A percentile compares a stretch with the other conserved stretches of the same genome.
Conservation (phyloP, 345 rosid genomes). For the Camelina neglecta region DNA sequence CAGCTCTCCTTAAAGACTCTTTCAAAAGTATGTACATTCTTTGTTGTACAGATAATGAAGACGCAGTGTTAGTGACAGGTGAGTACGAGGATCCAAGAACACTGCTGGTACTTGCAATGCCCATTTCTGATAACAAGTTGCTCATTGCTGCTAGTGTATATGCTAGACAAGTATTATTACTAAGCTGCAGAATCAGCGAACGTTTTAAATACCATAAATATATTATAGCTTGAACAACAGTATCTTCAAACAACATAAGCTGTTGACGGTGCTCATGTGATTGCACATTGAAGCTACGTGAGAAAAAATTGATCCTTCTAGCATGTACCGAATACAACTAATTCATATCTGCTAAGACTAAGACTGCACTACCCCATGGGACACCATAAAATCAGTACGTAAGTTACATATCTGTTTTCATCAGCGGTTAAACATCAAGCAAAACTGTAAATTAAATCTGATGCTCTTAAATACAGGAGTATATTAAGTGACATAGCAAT, state of each 20-base stretch:
- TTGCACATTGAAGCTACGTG: conserved; percentile 3
- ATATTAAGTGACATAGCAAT: conserved; percentile 13
- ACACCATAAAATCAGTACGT: conserved; percentile 1
- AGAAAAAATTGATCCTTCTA: conserved; percentile 25
- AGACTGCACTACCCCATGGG: conserved; percentile 16
- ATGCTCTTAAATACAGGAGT: conserved; percentile 7
- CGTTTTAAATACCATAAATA: conserved; percentile 17
- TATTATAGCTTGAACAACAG: conserved; percentile 19
- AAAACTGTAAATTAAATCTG: background rate
- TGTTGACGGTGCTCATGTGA: conserved; percentile 15
- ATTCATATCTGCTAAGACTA: conserved; percentile 24
- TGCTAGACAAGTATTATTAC: conserved; percentile 93
- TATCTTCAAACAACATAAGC: conserved; percentile 2
- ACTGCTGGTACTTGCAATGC: conserved; percentile 69
- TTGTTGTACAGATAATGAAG: conserved; percentile 83
- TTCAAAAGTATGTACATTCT: conserved; percentile 83
- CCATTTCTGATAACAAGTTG: conserved; percentile 85
- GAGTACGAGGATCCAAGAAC: conserved; percentile 83
- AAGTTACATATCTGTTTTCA: background rate
- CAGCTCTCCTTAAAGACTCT: conserved; percentile 86
- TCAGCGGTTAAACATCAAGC: background rate
- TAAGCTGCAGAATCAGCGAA: conserved; percentile 62
- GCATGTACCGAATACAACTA: conserved; percentile 14
- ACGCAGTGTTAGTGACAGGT: conserved; percentile 59
- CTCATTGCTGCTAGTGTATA: conserved; percentile 91